Base-by-base conservation (phyloP, 2,329 filamentous ascomycete species). In the Amylocarpus encephaloides region DNA sequence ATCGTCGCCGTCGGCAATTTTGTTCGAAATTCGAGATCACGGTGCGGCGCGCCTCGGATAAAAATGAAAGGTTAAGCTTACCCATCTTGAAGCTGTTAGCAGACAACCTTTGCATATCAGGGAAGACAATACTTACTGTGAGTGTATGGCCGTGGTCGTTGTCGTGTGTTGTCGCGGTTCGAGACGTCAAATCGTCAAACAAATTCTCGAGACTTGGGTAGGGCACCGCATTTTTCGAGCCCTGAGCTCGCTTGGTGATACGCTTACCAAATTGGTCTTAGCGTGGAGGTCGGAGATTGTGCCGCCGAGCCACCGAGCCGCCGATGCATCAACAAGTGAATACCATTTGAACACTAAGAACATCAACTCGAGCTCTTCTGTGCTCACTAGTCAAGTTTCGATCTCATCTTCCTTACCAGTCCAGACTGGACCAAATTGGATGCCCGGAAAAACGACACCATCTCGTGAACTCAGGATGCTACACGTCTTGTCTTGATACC, bases 51-150 rank as follows among this genome's bases (percentile, higher is more conserved):
- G 38, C 41, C 35, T 30, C 16, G 22, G 33, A 33, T 33, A 52
- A 42, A 40, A 48, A 58, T 63, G 56, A 59, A 62, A 59, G 62
- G 56, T 48, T 62, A 43, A 67, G 76, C 79, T 80, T 76, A 83
- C 79, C 79, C 79, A 83, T 83, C 79, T 82, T 65, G 57, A 62
- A 54, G 54, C 52, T 50, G 56, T 63, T 52, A 67, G 68, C 69
- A 61, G 50, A 51, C 52, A 52, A 55, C 50, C 52, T 54, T 46
- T 62, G 42, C 49, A 46, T 47, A 44, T 32, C 52, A 57, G 60
- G 18, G 48, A 46, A 15, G 32, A 49, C 29, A 19, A 46, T 50
- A 62, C 71, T 72, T 68, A 79, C 76, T 73, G 73, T 79, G 71
- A 71, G 59, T 55, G 54, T 50, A 49, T 65, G 64, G 60, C 59